Evolutionary conservation across 176 grass and related monocot genomes (phyloP).

Genomic region (Bonia amplexicaulis): DNA sequence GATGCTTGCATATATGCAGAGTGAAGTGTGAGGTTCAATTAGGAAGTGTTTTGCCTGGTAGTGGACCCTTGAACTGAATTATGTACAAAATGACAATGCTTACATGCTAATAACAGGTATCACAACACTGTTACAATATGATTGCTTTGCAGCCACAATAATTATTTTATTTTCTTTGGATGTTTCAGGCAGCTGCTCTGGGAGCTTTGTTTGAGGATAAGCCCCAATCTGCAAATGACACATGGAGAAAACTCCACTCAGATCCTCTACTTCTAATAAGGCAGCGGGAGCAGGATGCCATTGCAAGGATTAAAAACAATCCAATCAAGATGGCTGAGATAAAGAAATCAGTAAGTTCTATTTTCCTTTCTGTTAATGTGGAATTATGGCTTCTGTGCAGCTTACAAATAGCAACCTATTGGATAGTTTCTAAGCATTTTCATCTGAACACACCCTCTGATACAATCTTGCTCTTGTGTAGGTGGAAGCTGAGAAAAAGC

Average conservation of each 20-base stretch:
- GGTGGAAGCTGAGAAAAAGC: constrained; percentile 74
- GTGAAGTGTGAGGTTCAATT: not conserved
- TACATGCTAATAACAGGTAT: not conserved
- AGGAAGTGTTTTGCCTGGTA: not conserved
- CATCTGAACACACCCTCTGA: not conserved
- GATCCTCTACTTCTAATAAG: constrained; percentile 95
- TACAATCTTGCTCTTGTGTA: constrained; percentile 29
- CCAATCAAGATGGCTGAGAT: constrained; percentile 96
- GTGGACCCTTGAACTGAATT: not conserved
- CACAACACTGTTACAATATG: not conserved
- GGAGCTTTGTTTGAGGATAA: constrained; percentile 96
- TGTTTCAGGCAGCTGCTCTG: constrained; percentile 44
- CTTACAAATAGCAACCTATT: not conserved
- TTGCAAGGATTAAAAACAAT: constrained; percentile 96
- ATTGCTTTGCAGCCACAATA: not conserved
- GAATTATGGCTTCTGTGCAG: not conserved
- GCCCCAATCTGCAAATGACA: constrained; percentile 89
- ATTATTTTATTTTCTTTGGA: constrained; percentile 2
- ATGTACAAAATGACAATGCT: too few relatives aligned
- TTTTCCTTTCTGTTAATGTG: not conserved
- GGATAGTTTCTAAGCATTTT: constrained; percentile 1
- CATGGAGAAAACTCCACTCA: constrained; percentile 93
- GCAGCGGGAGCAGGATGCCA: constrained; percentile 82
- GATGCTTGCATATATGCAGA: not conserved
- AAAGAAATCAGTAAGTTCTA: constrained; percentile 85